Conservation (phyloP, 768 basidiomycete genomes). For the Mycena galericulata region DNA sequence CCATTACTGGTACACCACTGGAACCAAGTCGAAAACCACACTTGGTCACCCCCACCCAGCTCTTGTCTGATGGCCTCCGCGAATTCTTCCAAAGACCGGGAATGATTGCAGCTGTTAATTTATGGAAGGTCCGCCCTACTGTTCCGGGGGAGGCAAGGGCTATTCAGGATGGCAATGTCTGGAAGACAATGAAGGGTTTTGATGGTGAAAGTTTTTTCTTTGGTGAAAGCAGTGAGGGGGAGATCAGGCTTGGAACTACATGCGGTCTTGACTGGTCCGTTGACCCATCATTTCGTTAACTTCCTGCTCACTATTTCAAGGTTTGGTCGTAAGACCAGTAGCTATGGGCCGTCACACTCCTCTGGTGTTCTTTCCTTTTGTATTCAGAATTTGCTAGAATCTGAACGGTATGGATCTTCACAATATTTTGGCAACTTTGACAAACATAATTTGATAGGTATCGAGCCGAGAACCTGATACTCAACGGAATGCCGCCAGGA, state of each 20-base stretch:
- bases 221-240: neutral
- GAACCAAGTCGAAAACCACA: neutral
- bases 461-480: constrained; percentile 30
- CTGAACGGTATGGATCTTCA: constrained; percentile 12
- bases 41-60: neutral
- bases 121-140: neutral
- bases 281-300: neutral
- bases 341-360: constrained; percentile 36
- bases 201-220: constrained; percentile 28
- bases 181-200: constrained; percentile 12
- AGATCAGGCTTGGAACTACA: constrained; percentile 26
- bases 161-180: neutral
- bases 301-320: constrained; percentile 1
- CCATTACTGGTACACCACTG: neutral
- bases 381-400: constrained; percentile 29
- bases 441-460: constrained; percentile 18
- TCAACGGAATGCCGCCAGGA: constrained; percentile 37
- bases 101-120: neutral
- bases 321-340: constrained; percentile 31
- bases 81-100: neutral
- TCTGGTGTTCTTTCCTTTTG: constrained; percentile 34
- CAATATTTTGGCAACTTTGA: neutral
- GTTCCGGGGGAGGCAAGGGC: neutral
- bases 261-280: constrained; percentile 34
- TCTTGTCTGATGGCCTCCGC: neutral